Conservation (phyloP, 2,329 filamentous ascomycete species). For the Aspergillus uvarum region DNA sequence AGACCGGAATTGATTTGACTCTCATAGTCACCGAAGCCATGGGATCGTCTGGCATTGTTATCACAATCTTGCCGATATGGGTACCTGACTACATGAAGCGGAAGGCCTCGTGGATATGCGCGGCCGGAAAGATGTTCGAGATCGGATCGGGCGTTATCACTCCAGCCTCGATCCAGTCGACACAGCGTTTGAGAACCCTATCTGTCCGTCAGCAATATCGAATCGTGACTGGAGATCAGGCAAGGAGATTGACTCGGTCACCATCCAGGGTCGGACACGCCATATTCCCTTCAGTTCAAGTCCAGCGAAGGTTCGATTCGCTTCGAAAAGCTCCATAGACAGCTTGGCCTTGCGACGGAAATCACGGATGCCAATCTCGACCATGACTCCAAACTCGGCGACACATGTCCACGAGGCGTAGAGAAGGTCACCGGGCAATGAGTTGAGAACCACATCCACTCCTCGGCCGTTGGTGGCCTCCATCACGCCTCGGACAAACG, state of each 20-base stretch:
- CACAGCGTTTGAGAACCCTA: neutral
- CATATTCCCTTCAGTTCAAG: slow-evolving; percentile 2
- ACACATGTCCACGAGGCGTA: slow-evolving; percentile 29
- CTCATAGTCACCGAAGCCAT: neutral
- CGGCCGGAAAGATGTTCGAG: neutral
- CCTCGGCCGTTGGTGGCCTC: slow-evolving; percentile 22
- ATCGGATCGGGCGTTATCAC: neutral
- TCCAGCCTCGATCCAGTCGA: neutral
- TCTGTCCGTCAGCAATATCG: neutral
- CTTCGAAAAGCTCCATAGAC: slow-evolving; percentile 18
- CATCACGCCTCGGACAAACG: slow-evolving; percentile 21
- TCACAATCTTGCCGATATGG: neutral
- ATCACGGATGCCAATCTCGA: slow-evolving; percentile 24
- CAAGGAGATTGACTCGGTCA: neutral
- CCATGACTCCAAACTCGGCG: slow-evolving; percentile 22
- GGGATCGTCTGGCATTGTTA: neutral
- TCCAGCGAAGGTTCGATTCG: slow-evolving; percentile 14
- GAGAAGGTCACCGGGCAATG: slow-evolving; percentile 29
- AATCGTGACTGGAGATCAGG: neutral
- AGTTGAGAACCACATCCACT: slow-evolving; percentile 31
- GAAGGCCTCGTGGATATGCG: slow-evolving; percentile 16
- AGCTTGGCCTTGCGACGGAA: slow-evolving; percentile 8
- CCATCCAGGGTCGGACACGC: neutral
- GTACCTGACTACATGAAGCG: neutral
- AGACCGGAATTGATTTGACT: neutral